Evolutionary conservation across 139 green algal species (phyloP), one percentile per base, ranked within the genome.

Genomic region (Astrephomene gubernaculifera): DNA sequence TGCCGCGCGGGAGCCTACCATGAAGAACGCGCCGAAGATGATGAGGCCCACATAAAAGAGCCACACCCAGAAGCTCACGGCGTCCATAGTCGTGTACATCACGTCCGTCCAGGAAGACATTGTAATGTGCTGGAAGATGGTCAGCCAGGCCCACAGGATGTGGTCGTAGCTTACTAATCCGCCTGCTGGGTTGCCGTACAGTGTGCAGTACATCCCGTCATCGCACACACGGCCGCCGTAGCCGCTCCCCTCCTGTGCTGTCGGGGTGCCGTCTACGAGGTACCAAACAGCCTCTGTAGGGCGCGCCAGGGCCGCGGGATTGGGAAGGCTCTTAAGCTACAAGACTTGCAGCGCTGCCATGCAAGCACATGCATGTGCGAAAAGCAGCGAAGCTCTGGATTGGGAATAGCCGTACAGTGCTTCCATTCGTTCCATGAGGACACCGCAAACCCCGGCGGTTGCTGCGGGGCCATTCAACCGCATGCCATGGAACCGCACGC

Each of bases 151-250:
- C 79, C 85, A 89, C 3, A 94, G 71, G 36, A 98, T 94, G 85
- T 95, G 95, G 81, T 98, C 93, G 68, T 96, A 97, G 67, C 82
- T 92, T 0, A 87, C 88, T 25, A 93, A 71, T 22, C 92, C 93
- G 33, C 71, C 44, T 43, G 89, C 76, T 1, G 90, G 90, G 76
- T 95, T 95, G 57, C 88, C 86, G 29, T 78, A 93, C 24, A 49
- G n/a, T 1, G 90, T 84, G 82, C 91, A 94, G 69, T 90, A 86
- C 61, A 87, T 63, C 35, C 87, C 89, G 4, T 54, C 31, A 0
- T 78, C 64, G 29, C 73, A 78, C 12, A n/a, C 78, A 0, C 49
- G 83, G 35, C 80, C 83, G 35, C 54, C 80, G 36, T 71, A 63
- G 5, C 2, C 25, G 36, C 57, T 57, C 29, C 88, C 89, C 1